Base-by-base conservation (phyloP, 2,329 filamentous ascomycete species). In the Lecanicillium sp. region DNA sequence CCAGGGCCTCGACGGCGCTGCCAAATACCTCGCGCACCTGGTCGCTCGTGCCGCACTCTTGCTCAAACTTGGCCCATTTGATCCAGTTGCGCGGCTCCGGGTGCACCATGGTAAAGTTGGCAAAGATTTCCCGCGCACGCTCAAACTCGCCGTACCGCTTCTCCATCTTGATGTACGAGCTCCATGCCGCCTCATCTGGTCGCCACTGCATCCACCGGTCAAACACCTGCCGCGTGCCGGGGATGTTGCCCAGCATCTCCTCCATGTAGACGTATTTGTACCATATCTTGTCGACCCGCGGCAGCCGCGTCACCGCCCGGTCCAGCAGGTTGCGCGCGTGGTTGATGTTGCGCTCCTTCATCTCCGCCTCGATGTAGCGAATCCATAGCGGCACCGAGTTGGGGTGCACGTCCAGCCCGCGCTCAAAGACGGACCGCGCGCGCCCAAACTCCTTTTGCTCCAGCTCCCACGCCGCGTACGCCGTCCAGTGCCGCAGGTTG, bases 211-310 rank as follows among this genome's bases (percentile, higher is more conserved):
- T 90, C 92, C 92, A 98, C 33, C 92, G 75, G 65, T 98, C 92
- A 58, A 97, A 98, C 0, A 97, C 87, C 52, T 95, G 87, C 42
- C 92, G 73, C 3, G 88, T 94, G 27, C 90, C 92, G 3, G 89
- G 80, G 35, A 98, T 81, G 54, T 98, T 96, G 6, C 88, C 88
- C 39, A 98, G 74, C 65, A 90, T 97, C 72, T 98, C 92, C 67
- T 97, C 90, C 84, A 95, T 94, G 60, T 94, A 95, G 18, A 94
- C 87, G 69, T 96, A 98, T 61, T 97, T 97, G 70, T 95, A 98
- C 92, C 92, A 98, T 25, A 98, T 68, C 71, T 97, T 97, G 59
- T 97, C 88, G 29, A 97, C 78, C 41, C 92, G 74, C 5, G 92
- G 92, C 29, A 96, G 69, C 40, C 94, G 86, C 1, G 88, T 88